Percentiles rank a stretch among this genome's conserved stretches.
These are phyloP conservation scores for Podospora conica DNA, from an alignment of 495 filamentous ascomycete genomes.

Conservation along the genomic window DNA sequence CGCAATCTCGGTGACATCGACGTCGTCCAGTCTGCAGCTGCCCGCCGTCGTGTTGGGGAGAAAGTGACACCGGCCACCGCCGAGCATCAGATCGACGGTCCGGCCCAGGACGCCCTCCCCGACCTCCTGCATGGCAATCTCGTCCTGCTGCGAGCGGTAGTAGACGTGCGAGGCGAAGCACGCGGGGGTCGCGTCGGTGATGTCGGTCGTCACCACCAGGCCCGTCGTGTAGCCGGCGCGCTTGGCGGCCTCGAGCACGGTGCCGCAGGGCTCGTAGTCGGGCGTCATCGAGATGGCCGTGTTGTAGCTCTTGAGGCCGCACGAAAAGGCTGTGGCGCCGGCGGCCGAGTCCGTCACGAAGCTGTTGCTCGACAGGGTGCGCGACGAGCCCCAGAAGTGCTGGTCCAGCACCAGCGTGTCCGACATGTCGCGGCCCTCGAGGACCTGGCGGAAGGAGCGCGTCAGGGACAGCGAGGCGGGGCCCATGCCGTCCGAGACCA, in stretches of 20 bases:
- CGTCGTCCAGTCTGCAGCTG: constrained; percentile 70
- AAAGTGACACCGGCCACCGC: constrained; percentile 91
- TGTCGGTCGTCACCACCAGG: constrained; percentile 87
- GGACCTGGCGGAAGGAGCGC: constrained; percentile 68
- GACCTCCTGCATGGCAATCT: constrained; percentile 85
- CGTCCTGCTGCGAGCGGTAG: constrained; percentile 70
- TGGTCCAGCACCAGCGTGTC: constrained; percentile 73
- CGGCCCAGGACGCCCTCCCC: constrained; percentile 76
- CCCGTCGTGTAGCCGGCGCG: constrained; percentile 86
- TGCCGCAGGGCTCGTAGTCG: constrained; percentile 80
- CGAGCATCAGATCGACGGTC: constrained; percentile 84
- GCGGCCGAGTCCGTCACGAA: constrained; percentile 93
- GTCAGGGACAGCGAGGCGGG: constrained; percentile 84
- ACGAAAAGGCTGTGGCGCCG: constrained; percentile 93
- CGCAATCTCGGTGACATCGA: constrained; percentile 62
- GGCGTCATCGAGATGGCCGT: constrained; percentile 88
- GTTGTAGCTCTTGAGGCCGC: constrained; percentile 89
- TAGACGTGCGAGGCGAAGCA: constrained; percentile 91
- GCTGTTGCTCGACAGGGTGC: constrained; percentile 74
- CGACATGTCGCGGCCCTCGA: constrained; percentile 57
- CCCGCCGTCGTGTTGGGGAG: constrained; percentile 68
- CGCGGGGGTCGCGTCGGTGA: constrained; percentile 96
- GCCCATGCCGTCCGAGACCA: constrained; percentile 99
- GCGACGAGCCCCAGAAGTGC: constrained; percentile 80
- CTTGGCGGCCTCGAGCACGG: constrained; percentile 91